These are phyloP conservation scores for Penicillium cinerascens DNA, from an alignment of 495 filamentous ascomycete genomes.

Conservation along the genomic window DNA sequence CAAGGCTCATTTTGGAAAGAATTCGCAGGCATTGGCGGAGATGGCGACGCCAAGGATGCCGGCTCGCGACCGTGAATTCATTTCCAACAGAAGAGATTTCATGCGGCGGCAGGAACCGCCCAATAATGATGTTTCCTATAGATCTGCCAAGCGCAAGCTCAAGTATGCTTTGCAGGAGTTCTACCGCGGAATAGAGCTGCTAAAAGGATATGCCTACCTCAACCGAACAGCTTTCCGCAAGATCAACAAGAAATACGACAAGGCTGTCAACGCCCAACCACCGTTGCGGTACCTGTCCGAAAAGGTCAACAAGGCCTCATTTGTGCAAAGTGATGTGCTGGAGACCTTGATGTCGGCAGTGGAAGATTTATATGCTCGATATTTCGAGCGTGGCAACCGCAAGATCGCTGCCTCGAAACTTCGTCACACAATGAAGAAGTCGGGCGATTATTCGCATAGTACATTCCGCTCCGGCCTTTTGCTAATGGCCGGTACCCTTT, in stretches of 20 bases:
- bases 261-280: slow-evolving; percentile 72
- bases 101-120: slow-evolving; percentile 49
- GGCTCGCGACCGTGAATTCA: slow-evolving; percentile 26
- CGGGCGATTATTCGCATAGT: slow-evolving; percentile 66
- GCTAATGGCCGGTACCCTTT: slow-evolving; percentile 68
- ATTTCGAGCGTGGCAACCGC: slow-evolving; percentile 85
- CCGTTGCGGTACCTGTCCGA: slow-evolving; percentile 84
- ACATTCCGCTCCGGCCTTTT: slow-evolving; percentile 80
- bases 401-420: slow-evolving; percentile 88
- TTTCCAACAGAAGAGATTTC: slow-evolving; percentile 56
- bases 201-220: slow-evolving; percentile 84
- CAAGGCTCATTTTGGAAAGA: slow-evolving; percentile 50
- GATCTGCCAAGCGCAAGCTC: slow-evolving; percentile 82
- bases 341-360: slow-evolving; percentile 73
- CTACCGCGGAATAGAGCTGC: slow-evolving; percentile 83
- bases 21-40: slow-evolving; percentile 51
- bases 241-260: slow-evolving; percentile 99
- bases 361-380: slow-evolving; percentile 88
- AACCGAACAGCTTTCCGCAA: slow-evolving; percentile 94
- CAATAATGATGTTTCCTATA: slow-evolving; percentile 65
- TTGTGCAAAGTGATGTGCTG: slow-evolving; percentile 77
- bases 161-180: slow-evolving; percentile 89
- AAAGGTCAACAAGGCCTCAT: slow-evolving; percentile 85
- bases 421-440: slow-evolving; percentile 59
- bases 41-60: slow-evolving; percentile 46